A percentile compares a stretch with the other conserved stretches of the same genome.
Evolutionary conservation across 2,329 filamentous ascomycete species (phyloP).

Genomic region (Penicillium sp.): DNA sequence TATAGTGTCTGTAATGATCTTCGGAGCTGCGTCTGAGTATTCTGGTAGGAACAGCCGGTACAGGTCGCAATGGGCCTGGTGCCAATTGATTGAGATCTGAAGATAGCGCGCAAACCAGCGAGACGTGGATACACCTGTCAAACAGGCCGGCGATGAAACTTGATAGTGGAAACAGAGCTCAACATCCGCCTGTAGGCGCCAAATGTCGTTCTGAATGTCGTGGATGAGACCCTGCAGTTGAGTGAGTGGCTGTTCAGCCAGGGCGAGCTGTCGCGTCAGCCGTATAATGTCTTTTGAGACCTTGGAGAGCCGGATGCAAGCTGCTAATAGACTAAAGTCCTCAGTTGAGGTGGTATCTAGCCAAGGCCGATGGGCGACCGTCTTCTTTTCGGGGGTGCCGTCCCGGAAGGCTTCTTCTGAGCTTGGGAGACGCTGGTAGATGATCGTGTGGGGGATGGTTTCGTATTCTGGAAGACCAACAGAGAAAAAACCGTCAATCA

Average conservation of each 20-base stretch:
- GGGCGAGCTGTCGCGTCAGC: conserved; percentile 14
- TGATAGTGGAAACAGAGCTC: conserved; percentile 4
- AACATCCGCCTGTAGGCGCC: conserved; percentile 10
- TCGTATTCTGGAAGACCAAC: conserved; percentile 16
- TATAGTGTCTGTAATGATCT: conserved; percentile 7
- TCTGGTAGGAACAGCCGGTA: conserved; percentile 14
- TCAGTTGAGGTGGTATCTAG: neutral
- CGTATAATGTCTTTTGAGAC: conserved; percentile 15
- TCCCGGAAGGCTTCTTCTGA: conserved; percentile 7
- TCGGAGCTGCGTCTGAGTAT: conserved; percentile 12
- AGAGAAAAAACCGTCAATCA: conserved; percentile 11
- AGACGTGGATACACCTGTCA: conserved; percentile 1
- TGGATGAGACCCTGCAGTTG: conserved; percentile 10
- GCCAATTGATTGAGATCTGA: conserved; percentile 13
- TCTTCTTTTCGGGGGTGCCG: neutral
- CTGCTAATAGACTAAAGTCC: conserved; percentile 5
- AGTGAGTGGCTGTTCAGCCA: conserved; percentile 10
- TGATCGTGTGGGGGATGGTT: conserved; percentile 12
- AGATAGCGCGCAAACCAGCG: conserved; percentile 16
- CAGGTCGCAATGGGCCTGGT: conserved; percentile 16
- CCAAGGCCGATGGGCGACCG: neutral
- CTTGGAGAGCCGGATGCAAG: conserved; percentile 14
- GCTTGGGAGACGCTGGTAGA: conserved; percentile 13
- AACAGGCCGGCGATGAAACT: neutral
- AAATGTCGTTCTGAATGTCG: conserved; percentile 14